Percentiles rank a stretch among this genome's conserved stretches.
Conservation (phyloP, 169 alveolate species). For the Plasmodium falciparum region DNA sequence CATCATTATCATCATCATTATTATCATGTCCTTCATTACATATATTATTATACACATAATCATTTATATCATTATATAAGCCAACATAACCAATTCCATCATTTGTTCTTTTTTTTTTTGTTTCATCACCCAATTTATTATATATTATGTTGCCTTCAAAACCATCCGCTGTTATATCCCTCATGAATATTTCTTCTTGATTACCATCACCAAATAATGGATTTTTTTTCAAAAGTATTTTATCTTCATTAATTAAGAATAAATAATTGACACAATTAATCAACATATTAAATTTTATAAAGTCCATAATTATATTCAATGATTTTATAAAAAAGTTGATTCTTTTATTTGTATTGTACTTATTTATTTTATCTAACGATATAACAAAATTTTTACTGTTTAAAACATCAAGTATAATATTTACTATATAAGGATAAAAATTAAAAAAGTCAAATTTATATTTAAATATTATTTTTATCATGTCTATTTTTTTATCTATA, state of each 20-base stretch:
- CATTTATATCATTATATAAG: not conserved
- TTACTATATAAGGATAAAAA: slow-evolving; percentile 42
- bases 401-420: slow-evolving; percentile 18
- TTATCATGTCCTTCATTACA: too few species aligned
- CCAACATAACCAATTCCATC: not conserved
- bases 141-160: too few species aligned
- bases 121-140: not conserved
- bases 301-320: not conserved
- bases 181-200: not conserved
- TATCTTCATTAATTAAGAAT: slow-evolving; percentile 18
- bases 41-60: too few species aligned
- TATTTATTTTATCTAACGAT: not conserved
- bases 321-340: slow-evolving; percentile 10
- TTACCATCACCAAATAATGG: not conserved
- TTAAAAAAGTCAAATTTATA: slow-evolving; percentile 48
- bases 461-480: slow-evolving; percentile 13
- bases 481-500: slow-evolving; percentile 23
- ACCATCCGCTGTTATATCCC: too few species aligned
- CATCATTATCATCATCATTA: too few species aligned
- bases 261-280: slow-evolving; percentile 32
- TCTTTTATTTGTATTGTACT: not conserved
- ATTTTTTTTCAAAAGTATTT: slow-evolving; percentile 17
- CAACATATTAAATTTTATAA: slow-evolving; percentile 52
- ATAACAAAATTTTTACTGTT: not conserved
- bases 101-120: not conserved